phyloP scores from a whole-genome alignment of 129 eudicot genomes.

The Mikania micrantha region DNA sequence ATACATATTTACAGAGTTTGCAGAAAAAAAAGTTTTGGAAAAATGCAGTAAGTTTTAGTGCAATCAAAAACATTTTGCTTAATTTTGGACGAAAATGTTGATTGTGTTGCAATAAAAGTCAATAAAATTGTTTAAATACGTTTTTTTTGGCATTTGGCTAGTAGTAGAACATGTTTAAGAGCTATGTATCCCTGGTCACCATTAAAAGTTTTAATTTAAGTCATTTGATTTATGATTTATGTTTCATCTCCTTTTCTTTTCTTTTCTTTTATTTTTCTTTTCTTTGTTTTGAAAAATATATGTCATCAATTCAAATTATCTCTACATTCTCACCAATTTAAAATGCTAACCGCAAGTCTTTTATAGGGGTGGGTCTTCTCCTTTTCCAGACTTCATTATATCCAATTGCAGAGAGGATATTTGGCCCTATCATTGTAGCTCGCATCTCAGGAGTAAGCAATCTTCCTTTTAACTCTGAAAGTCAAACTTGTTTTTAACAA shows the following conservation, averaged over 20 bases:
- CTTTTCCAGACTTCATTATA: slow-evolving; percentile 56
- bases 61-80: not conserved
- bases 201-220: too few relatives aligned
- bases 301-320: not conserved
- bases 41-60: not conserved
- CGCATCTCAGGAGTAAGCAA: slow-evolving; percentile 63
- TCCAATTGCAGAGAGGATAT: slow-evolving; percentile 43
- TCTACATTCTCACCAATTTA: not conserved
- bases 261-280: too few relatives aligned
- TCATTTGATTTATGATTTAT: too few relatives aligned
- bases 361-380: slow-evolving; percentile 69
- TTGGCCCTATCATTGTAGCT: slow-evolving; percentile 54
- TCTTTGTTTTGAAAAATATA: too few relatives aligned
- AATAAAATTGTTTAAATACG: too few relatives aligned
- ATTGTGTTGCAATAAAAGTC: too few relatives aligned
- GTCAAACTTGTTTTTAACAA: not conserved
- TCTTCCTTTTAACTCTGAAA: slow-evolving; percentile 2
- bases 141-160: too few relatives aligned
- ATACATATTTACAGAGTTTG: not conserved
- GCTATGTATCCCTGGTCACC: too few relatives aligned
- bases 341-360: not conserved
- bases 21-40: not conserved
- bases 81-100: too few relatives aligned
- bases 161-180: too few relatives aligned
- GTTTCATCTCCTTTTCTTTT: too few relatives aligned